phyloP scores from a whole-genome alignment of 257 asterid genomes.

The Lycium barbarum region DNA sequence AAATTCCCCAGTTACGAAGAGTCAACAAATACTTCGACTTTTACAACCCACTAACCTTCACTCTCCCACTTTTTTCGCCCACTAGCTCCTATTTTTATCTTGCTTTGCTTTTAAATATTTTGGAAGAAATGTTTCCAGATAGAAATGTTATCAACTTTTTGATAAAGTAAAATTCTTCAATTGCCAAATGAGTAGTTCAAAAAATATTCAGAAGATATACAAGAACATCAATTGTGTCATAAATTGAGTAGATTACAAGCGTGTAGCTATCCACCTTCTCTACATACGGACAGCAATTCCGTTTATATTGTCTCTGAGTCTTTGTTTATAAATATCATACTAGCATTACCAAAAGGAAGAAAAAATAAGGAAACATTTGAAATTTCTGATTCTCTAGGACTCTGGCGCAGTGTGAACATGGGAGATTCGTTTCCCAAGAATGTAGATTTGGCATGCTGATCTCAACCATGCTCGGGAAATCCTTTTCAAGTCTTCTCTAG shows the following conservation, averaged over 20 bases:
- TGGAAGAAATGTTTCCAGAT: conserved; percentile 12
- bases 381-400: background rate
- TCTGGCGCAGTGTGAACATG: background rate
- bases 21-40: background rate
- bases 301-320: background rate
- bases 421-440: background rate
- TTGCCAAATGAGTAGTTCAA: background rate
- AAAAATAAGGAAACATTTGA: background rate
- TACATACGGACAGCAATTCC: background rate
- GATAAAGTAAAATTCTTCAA: background rate
- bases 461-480: background rate
- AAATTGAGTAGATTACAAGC: background rate
- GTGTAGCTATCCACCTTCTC: background rate
- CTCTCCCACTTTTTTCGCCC: background rate
- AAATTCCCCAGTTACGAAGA: background rate
- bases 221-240: background rate
- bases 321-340: conserved; percentile 8
- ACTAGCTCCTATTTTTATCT: background rate
- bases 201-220: background rate
- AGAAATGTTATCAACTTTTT: background rate
- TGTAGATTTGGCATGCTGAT: background rate
- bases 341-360: background rate
- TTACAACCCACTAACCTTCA: conserved; percentile 10
- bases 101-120: background rate
- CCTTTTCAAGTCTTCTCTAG: background rate